These are phyloP conservation scores for Physaria fendleri DNA, from an alignment of 345 rosid genomes.

Conservation along the genomic window DNA sequence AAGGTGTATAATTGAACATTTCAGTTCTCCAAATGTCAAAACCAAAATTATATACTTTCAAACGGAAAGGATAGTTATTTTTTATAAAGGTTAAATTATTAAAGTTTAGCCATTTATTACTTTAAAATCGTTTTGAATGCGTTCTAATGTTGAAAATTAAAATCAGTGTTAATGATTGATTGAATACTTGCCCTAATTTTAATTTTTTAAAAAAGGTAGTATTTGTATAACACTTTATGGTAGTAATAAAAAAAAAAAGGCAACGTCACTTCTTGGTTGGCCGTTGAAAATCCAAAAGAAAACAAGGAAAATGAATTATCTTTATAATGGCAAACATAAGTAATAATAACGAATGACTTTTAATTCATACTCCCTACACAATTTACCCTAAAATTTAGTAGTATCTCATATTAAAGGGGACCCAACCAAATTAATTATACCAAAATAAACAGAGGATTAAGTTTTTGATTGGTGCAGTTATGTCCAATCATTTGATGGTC, in stretches of 20 bases:
- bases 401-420: conserved; percentile 29
- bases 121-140: no score
- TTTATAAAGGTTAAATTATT: no score
- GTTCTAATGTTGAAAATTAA: no score
- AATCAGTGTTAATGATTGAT: no score
- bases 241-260: not conserved
- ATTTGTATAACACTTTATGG: not conserved
- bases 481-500: conserved; percentile 46
- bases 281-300: not conserved
- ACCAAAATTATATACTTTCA: no score
- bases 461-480: conserved; percentile 34
- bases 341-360: conserved; percentile 48
- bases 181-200: no score
- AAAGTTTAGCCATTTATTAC: no score
- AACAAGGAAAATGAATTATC: conserved; percentile 19
- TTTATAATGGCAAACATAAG: conserved; percentile 60
- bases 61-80: no score
- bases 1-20: no score
- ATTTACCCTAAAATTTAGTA: conserved; percentile 6
- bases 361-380: not conserved
- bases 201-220: no score
- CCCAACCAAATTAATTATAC: conserved; percentile 26
- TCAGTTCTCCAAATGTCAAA: no score
- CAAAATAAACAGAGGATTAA: conserved; percentile 20
- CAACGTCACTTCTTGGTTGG: conserved; percentile 11